Base-by-base conservation (phyloP, 768 basidiomycete species). In the Pleurotus salmoneostramineus region DNA sequence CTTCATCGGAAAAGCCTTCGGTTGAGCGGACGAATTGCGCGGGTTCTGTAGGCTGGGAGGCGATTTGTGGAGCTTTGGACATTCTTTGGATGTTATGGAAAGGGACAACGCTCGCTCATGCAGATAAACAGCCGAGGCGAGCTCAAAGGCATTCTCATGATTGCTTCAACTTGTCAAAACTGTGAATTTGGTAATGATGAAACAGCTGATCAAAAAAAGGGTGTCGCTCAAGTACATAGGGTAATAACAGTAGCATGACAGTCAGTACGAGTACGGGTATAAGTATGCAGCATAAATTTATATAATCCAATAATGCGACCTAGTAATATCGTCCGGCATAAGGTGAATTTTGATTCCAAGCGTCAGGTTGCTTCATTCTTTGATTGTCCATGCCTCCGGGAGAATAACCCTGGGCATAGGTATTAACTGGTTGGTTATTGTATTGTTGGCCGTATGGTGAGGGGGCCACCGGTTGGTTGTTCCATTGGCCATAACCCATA, bases 21-120 rank as follows among this genome's bases (percentile, higher is more conserved):
- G 88, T 82, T 45, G 82, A 88, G 60, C 96, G 83, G 64, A 95
- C 88, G 71, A 99, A 99, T 74, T 91, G 93, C 50, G 97, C 93
- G 76, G 91, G 92, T 69, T 95, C 94, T 72, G 74, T 66, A 10
- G 75, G 74, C 64, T 80, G 51, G 17, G 52, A 15, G 12, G 7
- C 43, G 27, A 17, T 49, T 32, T 49, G 52, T 14, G 52, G 8
- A 31, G 52, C 17, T 27, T 55, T 55, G n/a, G 52, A 43, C 52
- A 55, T 55, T 43, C 27, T 11, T 6, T 37, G n/a, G 35, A 11
- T 12, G 50, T 7, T 42, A 55, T 43, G 15, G 14, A 21, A 55
- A 43, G 59, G 45, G 49, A 46, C n/a, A 56, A 11, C 31, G 50
- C 55, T 36, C 59, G 65, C 45, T 57, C 51, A 45, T 54, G 52